phyloP scores from a whole-genome alignment of 768 basidiomycete species.

The Auricularia sp. region DNA sequence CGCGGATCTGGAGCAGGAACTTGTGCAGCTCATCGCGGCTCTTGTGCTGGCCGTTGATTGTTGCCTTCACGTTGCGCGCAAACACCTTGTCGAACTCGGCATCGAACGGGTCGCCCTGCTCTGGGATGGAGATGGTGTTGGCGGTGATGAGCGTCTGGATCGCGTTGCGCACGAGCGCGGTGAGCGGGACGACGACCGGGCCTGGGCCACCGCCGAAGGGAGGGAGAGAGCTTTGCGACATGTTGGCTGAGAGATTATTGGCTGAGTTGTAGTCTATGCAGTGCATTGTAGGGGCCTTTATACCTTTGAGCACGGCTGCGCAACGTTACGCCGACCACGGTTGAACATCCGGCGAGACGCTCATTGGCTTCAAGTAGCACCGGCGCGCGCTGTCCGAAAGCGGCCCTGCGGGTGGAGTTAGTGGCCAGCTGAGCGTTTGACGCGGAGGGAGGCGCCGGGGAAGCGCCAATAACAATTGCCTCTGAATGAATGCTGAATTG shows the following conservation, averaged over 20 bases:
- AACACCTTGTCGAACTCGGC: conserved; percentile 32
- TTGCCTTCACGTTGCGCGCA: conserved; percentile 24
- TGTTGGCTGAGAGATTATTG: background rate
- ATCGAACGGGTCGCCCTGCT: conserved; percentile 17
- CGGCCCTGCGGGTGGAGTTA: too few species aligned
- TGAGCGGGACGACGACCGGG: background rate
- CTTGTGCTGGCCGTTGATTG: conserved; percentile 31
- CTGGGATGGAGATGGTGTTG: background rate
- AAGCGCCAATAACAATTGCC: too few species aligned
- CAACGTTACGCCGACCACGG: too few species aligned
- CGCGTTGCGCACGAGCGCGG: background rate
- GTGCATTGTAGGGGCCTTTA: too few species aligned
- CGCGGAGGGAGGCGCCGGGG: too few species aligned
- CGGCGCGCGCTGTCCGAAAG: too few species aligned
- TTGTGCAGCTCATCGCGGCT: conserved; percentile 21
- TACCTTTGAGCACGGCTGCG: too few species aligned
- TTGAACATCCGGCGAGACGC: too few species aligned
- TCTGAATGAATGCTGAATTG: too few species aligned
- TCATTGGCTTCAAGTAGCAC: too few species aligned
- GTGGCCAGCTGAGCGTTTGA: too few species aligned
- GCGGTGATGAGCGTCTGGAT: background rate
- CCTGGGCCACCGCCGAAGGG: background rate
- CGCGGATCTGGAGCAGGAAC: background rate
- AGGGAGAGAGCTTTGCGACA: background rate
- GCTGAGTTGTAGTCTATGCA: background rate